Conservation (phyloP, 805 yeast genomes). For the Torulaspora delbrueckii region DNA sequence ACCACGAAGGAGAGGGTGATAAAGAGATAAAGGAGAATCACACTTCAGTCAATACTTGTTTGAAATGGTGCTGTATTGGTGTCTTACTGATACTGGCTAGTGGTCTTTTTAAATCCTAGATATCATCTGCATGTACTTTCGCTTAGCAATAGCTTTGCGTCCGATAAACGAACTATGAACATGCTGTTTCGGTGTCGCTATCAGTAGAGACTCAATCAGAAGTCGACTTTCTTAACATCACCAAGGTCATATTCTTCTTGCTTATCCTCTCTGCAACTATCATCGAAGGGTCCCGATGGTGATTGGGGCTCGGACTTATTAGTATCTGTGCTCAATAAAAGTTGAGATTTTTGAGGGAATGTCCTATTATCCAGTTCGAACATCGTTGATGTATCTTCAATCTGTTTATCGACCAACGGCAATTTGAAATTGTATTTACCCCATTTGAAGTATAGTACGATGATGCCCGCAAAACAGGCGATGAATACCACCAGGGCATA, state of each 20-base stretch:
- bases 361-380: neutral
- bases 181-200: neutral
- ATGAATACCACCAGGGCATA: slow-evolving; percentile 60
- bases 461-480: slow-evolving; percentile 44
- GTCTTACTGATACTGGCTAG: slow-evolving; percentile 30
- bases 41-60: slow-evolving; percentile 33
- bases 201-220: neutral
- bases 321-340: neutral
- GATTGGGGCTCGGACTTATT: neutral
- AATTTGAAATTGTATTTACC: slow-evolving; percentile 60
- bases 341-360: neutral
- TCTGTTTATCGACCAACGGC: slow-evolving; percentile 42
- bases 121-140: neutral
- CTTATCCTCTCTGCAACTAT: neutral
- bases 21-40: slow-evolving; percentile 26
- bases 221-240: neutral
- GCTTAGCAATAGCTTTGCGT: neutral
- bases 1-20: slow-evolving; percentile 29
- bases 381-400: neutral
- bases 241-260: slow-evolving; percentile 3
- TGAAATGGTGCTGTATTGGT: slow-evolving; percentile 36
- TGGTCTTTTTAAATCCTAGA: slow-evolving; percentile 15
- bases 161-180: neutral
- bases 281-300: neutral
- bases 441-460: slow-evolving; percentile 52